phyloP scores from a whole-genome alignment of 2,329 filamentous ascomycete species.

The Trichoderma arundinaceum region DNA sequence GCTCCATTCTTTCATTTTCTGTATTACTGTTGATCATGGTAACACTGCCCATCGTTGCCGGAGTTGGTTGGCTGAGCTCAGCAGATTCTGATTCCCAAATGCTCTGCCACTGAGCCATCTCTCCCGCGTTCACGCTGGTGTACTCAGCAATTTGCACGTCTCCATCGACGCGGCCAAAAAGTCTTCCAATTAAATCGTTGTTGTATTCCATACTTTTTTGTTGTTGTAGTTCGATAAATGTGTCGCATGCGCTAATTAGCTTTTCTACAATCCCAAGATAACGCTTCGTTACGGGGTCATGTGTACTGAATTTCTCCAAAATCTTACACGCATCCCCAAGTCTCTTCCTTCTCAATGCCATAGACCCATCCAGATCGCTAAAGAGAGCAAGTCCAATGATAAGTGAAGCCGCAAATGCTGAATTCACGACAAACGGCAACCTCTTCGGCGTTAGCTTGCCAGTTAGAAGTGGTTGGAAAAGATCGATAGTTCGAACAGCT shows the following conservation, averaged over 20 bases:
- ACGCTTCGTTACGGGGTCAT: neutral
- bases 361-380: neutral
- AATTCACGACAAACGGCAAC: slow-evolving; percentile 11
- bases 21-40: neutral
- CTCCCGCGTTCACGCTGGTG: neutral
- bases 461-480: neutral
- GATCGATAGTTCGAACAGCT: neutral
- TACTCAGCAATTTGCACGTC: neutral
- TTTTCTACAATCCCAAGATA: neutral
- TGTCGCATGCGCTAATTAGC: slow-evolving; percentile 3
- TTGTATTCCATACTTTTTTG: slow-evolving; percentile 14
- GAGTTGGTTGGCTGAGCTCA: neutral
- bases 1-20: neutral
- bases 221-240: slow-evolving; percentile 5
- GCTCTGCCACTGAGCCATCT: neutral
- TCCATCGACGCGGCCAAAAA: slow-evolving; percentile 13
- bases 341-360: neutral
- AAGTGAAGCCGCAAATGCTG: neutral
- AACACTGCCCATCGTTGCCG: neutral
- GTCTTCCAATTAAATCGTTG: neutral
- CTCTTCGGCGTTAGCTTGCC: neutral
- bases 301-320: neutral
- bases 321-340: neutral
- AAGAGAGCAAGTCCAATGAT: slow-evolving; percentile 8
- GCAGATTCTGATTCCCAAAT: neutral